Evolutionary conservation across 2,329 filamentous ascomycete genomes (phyloP).

Genomic region (Moelleriella libera): DNA sequence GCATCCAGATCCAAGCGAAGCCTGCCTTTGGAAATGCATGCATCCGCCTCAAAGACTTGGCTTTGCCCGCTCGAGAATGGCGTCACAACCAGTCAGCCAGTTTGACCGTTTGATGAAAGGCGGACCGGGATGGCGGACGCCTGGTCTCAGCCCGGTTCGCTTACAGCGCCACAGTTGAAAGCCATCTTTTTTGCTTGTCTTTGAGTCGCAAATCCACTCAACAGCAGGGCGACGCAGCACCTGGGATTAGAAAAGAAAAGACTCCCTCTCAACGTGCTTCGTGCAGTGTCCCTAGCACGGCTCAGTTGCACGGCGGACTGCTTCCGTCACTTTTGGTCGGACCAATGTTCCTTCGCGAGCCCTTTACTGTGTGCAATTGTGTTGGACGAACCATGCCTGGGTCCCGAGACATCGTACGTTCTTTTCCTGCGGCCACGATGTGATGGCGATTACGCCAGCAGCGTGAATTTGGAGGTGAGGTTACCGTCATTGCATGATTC

Average conservation of each 20-base stretch:
- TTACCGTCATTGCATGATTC: neutral
- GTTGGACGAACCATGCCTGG: neutral
- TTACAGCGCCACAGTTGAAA: neutral
- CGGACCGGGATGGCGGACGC: neutral
- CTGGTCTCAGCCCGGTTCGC: neutral
- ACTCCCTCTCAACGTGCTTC: no score
- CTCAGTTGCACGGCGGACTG: neutral
- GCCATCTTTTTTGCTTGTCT: neutral
- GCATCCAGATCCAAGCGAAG: no score
- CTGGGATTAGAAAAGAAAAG: no score
- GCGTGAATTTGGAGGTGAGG: neutral
- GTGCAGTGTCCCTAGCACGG: no score
- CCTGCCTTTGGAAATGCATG: no score
- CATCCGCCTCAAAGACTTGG: no score
- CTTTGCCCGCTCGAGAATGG: no score
- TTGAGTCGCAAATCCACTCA: neutral
- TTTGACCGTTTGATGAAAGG: neutral
- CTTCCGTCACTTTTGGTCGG: neutral
- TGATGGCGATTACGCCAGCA: neutral
- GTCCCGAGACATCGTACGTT: neutral
- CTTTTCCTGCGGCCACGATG: neutral
- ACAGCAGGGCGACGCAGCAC: neutral
- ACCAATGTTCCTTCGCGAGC: neutral
- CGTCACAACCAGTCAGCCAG: no score
- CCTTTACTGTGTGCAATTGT: neutral